Percentiles rank a stretch among this genome's conserved stretches.
phyloP scores from a whole-genome alignment of 495 filamentous ascomycete species.

The Talaromyces nanjingensis region DNA sequence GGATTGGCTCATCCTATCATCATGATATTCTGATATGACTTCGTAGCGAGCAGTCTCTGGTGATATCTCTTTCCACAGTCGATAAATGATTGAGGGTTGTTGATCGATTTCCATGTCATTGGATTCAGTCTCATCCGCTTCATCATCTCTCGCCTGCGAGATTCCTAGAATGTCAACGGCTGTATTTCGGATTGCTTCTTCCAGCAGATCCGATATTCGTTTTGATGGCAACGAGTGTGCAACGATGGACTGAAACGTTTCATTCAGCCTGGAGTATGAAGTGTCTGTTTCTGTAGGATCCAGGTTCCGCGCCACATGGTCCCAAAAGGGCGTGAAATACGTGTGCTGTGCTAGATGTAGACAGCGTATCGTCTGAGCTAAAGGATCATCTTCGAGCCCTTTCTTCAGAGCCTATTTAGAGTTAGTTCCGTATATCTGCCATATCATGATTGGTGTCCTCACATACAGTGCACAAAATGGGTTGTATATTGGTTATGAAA shows the following conservation, averaged over 20 bases:
- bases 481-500: slow-evolving; percentile 38
- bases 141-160: slow-evolving; percentile 18
- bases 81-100: slow-evolving; percentile 32
- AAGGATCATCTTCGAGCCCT: slow-evolving; percentile 18
- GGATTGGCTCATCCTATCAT: slow-evolving; percentile 28
- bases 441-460: not conserved
- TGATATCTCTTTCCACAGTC: slow-evolving; percentile 27
- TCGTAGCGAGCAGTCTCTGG: slow-evolving; percentile 19
- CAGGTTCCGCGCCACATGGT: slow-evolving; percentile 30
- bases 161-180: slow-evolving; percentile 52
- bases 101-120: slow-evolving; percentile 35
- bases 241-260: slow-evolving; percentile 59
- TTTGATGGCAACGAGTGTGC: slow-evolving; percentile 53
- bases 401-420: not conserved
- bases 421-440: not conserved
- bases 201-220: slow-evolving; percentile 42
- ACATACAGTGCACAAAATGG: slow-evolving; percentile 31
- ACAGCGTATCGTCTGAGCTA: slow-evolving; percentile 34
- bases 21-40: slow-evolving; percentile 33
- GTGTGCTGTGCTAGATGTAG: slow-evolving; percentile 37
- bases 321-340: slow-evolving; percentile 39
- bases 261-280: slow-evolving; percentile 43
- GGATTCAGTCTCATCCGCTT: slow-evolving; percentile 14
- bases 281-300: slow-evolving; percentile 21
- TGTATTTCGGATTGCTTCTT: slow-evolving; percentile 44